Base-by-base conservation (phyloP, 495 filamentous ascomycete genomes). In the Acidiella bohemica region DNA sequence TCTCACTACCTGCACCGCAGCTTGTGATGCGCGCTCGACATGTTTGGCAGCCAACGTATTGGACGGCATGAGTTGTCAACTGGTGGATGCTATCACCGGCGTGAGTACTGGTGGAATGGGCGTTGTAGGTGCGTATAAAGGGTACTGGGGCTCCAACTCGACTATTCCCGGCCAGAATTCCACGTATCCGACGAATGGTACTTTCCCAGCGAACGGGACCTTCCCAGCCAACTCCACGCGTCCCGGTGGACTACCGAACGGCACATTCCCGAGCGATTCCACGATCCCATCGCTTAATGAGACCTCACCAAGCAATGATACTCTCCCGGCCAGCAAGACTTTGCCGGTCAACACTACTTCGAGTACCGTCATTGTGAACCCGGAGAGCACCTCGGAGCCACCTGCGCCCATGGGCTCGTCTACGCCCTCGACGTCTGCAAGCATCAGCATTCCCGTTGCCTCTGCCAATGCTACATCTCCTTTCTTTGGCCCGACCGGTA, bases 61-160 rank as follows among this genome's bases (percentile, higher is more conserved):
- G 5, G 42, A 32, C 22, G 35, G 25, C 4, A 17, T 18, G 16
- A 35, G 30, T 25, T 44, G 42, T 24, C 9, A 20, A 12, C 18
- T 32, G 20, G 9, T 44, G 24, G 23, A 32, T 16, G 21, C 42
- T 16, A 44, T 39, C 25, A 30, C 26, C n/a, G 42, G 42, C 25
- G 23, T 39, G 8, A 44, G 9, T 12, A 38, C 11, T 2, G 6
- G 16, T 8, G 23, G 23, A 6, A 9, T 19, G 3, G 32, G 33
- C 28, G 32, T 9, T 8, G 27, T 39, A 4, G 42, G 24, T 5
- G 42, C 34, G 9, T 44, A 44, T 22, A 44, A 44, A 17, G 42
- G 42, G 8, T 39, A 37, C 42, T 44, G 42, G 42, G 36, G 24
- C n/a, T 39, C 17, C 23, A 39, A 39, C 26, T 18, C 25, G 18